Evolutionary conservation across 805 yeast species (phyloP), one percentile per base, ranked within the genome.

Genomic region (Ogataea methanolica): DNA sequence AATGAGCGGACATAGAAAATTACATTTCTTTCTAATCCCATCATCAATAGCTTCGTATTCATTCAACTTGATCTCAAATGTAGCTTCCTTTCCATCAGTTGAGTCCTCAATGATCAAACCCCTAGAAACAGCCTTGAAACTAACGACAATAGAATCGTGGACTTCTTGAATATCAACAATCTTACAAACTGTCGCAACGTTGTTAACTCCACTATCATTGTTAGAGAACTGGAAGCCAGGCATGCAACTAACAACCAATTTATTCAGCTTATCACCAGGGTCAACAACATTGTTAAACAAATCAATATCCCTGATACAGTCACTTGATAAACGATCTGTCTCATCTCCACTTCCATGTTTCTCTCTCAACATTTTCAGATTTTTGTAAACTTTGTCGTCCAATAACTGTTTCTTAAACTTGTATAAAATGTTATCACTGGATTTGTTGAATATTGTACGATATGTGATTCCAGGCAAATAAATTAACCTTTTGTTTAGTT

Each of bases 401-500:
- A 37, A 26, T 31, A 42, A 36, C 19, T 33, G 33, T 6, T 42
- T 37, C 15, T 21, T 12, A 29, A 44, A 46, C 35, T 47, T 38
- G 17, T 71, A 65, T 39, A 80, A 62, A 17, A 81, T 60, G 3
- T 73, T 67, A 26, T 26, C 11, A 26, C 31, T 26, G 31, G 31
- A 26, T 26, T 73, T 67, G 16, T 73, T 62, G 45, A 80, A 75
- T 2, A 78, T 68, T n/a, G 82, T 78, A 47, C 78, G 75, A 62
- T 82, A 83, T 22, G 80, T 69, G 37, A 82, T 75, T 0, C 87
- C 87, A 1, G 89, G 88, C 8, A 82, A 56, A 31, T 81, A 70
- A 14, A 83, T 79, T 44, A 72, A 33, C 22, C 60, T 52, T 5
- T 48, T 48, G 16, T 49, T 54, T 9, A 62, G 50, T 41, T 47